These are phyloP conservation scores for Fusarium sp. DNA, from an alignment of 2,329 filamentous ascomycete genomes.

Conservation along the genomic window DNA sequence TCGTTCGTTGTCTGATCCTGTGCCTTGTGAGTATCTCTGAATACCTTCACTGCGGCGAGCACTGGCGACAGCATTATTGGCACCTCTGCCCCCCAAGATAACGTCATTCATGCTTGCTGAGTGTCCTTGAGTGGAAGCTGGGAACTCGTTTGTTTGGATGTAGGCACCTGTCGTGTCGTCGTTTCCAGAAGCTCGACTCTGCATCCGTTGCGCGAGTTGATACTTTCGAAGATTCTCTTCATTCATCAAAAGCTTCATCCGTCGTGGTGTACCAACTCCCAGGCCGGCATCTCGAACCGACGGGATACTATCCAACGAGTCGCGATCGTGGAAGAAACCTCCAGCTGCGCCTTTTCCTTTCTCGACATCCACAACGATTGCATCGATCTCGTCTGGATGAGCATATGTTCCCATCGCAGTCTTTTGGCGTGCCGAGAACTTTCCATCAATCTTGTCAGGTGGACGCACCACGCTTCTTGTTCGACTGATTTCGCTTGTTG, in stretches of 20 bases:
- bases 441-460: conserved; percentile 78
- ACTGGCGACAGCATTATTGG: conserved; percentile 6
- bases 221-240: conserved; percentile 82
- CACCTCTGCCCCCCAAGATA: background rate
- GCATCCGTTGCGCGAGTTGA: conserved; percentile 65
- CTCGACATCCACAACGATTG: conserved; percentile 47
- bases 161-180: background rate
- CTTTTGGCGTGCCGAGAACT: conserved; percentile 78
- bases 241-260: conserved; percentile 81
- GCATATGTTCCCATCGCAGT: conserved; percentile 76
- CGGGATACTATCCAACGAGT: conserved; percentile 74
- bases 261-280: conserved; percentile 73
- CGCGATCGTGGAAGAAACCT: conserved; percentile 48
- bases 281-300: conserved; percentile 67
- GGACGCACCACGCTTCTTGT: conserved; percentile 74
- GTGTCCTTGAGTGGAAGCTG: conserved; percentile 16
- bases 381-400: conserved; percentile 70
- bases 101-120: background rate
- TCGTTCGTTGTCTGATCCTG: background rate
- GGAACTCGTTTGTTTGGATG: background rate
- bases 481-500: conserved; percentile 55
- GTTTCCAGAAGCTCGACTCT: conserved; percentile 1
- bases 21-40: background rate
- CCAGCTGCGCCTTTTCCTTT: conserved; percentile 5
- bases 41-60: background rate